These are phyloP conservation scores for Solanum ahanhuiri DNA, from an alignment of 257 asterid genomes.

Conservation along the genomic window DNA sequence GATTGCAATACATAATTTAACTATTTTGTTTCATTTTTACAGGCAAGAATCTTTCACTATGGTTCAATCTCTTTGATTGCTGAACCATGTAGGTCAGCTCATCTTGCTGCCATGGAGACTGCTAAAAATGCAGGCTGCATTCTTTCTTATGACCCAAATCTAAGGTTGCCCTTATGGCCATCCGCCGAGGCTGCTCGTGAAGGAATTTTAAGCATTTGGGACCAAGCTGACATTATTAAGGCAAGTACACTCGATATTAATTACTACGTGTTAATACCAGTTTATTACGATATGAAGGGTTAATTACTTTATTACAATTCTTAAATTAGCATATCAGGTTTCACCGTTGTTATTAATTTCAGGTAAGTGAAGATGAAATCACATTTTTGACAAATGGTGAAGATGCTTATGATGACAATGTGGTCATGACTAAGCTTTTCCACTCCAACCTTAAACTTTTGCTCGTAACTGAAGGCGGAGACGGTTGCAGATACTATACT, in stretches of 20 bases:
- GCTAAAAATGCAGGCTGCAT: slow-evolving; percentile 73
- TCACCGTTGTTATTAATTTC: background rate
- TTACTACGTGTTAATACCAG: background rate
- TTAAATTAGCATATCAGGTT: background rate
- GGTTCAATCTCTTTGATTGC: slow-evolving; percentile 89
- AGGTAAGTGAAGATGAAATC: slow-evolving; percentile 29
- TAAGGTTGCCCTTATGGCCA: slow-evolving; percentile 49
- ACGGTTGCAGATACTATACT: slow-evolving; percentile 29
- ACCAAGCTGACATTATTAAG: slow-evolving; percentile 33
- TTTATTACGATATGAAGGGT: background rate
- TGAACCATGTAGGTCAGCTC: slow-evolving; percentile 86
- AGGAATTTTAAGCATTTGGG: slow-evolving; percentile 30
- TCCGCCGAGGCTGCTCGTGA: slow-evolving; percentile 3
- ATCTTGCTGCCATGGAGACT: slow-evolving; percentile 60
- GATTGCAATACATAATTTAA: background rate
- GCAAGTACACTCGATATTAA: background rate
- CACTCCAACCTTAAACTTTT: slow-evolving; percentile 22
- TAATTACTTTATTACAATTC: background rate
- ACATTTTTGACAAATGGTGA: slow-evolving; percentile 27
- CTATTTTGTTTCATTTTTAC: background rate
- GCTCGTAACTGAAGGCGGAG: slow-evolving; percentile 20
- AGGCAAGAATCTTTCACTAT: slow-evolving; percentile 79
- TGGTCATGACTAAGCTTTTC: slow-evolving; percentile 17
- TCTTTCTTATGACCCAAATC: slow-evolving; percentile 88
- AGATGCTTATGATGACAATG: slow-evolving; percentile 23